Base-by-base conservation (phyloP, 345 rosid genomes). In the Syzygium aromaticum region DNA sequence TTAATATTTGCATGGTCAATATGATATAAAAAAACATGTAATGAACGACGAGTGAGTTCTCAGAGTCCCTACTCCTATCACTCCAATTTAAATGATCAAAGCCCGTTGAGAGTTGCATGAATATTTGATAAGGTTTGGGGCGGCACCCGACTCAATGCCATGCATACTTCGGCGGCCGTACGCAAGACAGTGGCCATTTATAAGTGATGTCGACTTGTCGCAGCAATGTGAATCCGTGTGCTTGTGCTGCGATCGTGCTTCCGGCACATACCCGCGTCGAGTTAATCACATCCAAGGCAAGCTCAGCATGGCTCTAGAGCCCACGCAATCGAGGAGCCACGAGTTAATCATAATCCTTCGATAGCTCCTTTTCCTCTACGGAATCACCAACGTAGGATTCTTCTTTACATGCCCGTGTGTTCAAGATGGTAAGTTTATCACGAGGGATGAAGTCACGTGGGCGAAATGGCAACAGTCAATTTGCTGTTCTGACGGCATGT, bases 191-290 rank as follows among this genome's bases (percentile, higher is more conserved):
- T 4, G 33, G 77, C 77, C 3, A 40, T 16, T 4, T 8, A 30
- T 0, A 16, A 12, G 40, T 30, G 7, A 28, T 7, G 40, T 13
- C 11, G 0, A 64, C 16, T 64, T 16, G 38, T 33, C 3, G 21
- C 0, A 0, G 3, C 21, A 4, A 43, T 5, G 0, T 2, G 38
- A 16, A 67, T 33, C 9, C 4, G 6, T 3, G 0, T 33, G 22
- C 19, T 30, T 16, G 12, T 8, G 78, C 9, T 4, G 12, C 7
- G 13, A 67, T 30, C 1, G 0, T 0, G 1, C 78, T 30, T 16
- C 6, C 12, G 1, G 8, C 17, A 8, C 25, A 17, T 17, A 8
- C 5, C 19, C 11, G 19, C 7, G 4, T 1, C 22, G 21, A 27
- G 1, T 7, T 28, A 13, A 63, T 15, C 2, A 28, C 40, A 0